A percentile compares a stretch with the other conserved stretches of the same genome.
These are phyloP conservation scores for Wickerhamomyces chaumierensis DNA, from an alignment of 805 yeast species.

Conservation along the genomic window DNA sequence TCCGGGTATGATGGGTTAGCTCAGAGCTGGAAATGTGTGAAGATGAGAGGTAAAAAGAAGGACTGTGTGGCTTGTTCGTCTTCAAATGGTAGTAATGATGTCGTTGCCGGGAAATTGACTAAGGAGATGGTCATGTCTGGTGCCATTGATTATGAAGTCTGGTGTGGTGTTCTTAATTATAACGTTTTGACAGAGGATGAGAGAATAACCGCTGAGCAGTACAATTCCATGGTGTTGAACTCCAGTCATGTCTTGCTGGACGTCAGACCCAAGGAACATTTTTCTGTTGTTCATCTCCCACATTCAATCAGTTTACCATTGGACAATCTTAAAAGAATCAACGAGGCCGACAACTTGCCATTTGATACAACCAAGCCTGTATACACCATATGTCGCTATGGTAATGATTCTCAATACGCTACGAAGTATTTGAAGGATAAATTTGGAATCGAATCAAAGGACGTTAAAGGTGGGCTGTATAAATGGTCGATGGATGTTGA, in stretches of 20 bases:
- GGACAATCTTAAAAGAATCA: conserved; percentile 28
- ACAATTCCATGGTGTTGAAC: conserved; percentile 5
- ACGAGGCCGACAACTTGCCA: conserved; percentile 16
- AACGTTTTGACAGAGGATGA: conserved; percentile 32
- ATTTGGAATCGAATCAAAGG: conserved; percentile 41
- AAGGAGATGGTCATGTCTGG: conserved; percentile 32
- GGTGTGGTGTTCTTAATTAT: conserved; percentile 56
- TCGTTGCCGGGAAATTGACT: conserved; percentile 31
- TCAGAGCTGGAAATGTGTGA: conserved; percentile 60
- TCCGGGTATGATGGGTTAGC: conserved; percentile 43
- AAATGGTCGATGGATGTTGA: conserved; percentile 59
- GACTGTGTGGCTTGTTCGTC: conserved; percentile 56
- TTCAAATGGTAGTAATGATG: conserved; percentile 26
- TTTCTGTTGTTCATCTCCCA: conserved; percentile 48
- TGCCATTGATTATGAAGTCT: conserved; percentile 49
- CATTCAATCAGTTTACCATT: conserved; percentile 55
- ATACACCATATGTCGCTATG: conserved; percentile 71
- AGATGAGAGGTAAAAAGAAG: conserved; percentile 59
- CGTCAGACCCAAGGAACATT: conserved; percentile 77
- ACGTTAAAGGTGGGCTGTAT: conserved; percentile 69
- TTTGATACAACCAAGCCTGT: conserved; percentile 26
- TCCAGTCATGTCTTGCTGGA: conserved; percentile 39
- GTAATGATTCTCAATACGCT: conserved; percentile 85
- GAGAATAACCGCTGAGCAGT: conserved; percentile 36
- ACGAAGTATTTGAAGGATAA: conserved; percentile 41